These are phyloP conservation scores for Bolboschoenus planiculmis DNA, from an alignment of 176 grass and related monocot genomes.

Conservation along the genomic window DNA sequence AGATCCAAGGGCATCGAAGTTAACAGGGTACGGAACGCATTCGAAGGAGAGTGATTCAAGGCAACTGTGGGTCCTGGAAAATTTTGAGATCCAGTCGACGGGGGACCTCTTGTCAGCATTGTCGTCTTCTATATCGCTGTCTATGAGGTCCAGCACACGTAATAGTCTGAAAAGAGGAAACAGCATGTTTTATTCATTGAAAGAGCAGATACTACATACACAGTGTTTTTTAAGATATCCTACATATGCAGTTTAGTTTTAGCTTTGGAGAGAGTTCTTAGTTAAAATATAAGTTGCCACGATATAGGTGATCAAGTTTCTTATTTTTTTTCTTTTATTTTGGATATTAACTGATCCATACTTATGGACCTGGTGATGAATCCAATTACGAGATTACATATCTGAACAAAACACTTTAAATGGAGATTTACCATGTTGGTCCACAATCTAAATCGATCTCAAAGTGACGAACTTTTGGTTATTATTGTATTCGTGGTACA, in stretches of 20 bases:
- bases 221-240: neutral
- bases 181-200: neutral
- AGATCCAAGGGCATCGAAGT: constrained; percentile 45
- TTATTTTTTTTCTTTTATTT: neutral
- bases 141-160: constrained; percentile 64
- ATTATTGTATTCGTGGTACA: neutral
- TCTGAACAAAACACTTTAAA: neutral
- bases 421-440: neutral
- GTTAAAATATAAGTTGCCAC: neutral
- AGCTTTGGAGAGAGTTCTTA: too few species aligned
- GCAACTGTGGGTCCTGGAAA: constrained; percentile 38
- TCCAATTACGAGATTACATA: neutral
- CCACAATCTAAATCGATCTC: neutral
- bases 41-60: constrained; percentile 75
- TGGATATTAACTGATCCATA: neutral
- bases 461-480: neutral
- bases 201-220: neutral
- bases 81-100: constrained; percentile 66
- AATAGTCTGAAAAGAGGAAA: constrained; percentile 34
- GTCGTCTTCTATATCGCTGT: constrained; percentile 54
- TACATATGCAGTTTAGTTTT: neutral
- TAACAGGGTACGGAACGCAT: constrained; percentile 38
- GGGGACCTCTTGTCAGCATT: constrained; percentile 19
- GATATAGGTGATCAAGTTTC: neutral
- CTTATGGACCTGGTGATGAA: neutral